Evolutionary conservation across 202 grass and related monocot species (phyloP), one percentile per base, ranked within the genome.

Genomic region (Saccharum hybrid): DNA sequence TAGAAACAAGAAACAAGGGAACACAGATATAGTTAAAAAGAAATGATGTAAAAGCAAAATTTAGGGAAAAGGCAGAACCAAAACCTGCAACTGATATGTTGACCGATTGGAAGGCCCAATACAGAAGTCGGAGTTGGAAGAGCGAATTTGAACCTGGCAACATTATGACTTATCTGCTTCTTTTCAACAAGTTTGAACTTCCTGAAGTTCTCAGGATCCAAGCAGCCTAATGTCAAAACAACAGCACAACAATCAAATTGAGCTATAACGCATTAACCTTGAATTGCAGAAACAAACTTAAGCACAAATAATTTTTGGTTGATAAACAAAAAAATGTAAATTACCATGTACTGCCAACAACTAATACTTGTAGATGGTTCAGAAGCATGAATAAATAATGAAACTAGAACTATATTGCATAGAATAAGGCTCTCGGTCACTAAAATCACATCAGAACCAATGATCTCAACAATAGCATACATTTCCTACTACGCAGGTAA

Each of bases 61-160:
- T 16, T 54, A 78, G 22, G 36, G 75, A n/a, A 18, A 80, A 30
- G 45, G 79, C 11, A 59, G 31, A 82, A 54, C 19, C n/a, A n/a
- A 52, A 65, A 97, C 94, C 94, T 97, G 92, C 94, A 97, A 42
- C 95, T 98, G 57, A 98, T 98, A 82, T 98, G 95, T 82, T 98
- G 95, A 26, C 95, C 95, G 73, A 97, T 93, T 21, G 92, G 94
- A 81, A 97, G 92, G 45, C 92, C 92, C 46, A 97, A 77, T 74
- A 74, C 82, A 86, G 92, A 97, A 75, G 87, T 93, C 71, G 90
- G 88, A 11, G 80, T 85, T 45, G 88, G 95, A 63, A 98, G 92
- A 78, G 88, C 76, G 83, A 98, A 98, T 71, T 85, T 88, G 74
- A 98, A 98, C 42, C 82, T 97, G 49, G 94, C 94, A 45, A 97